Conservation (phyloP, 1,139 yeast genomes). For the Blastobotrys niveus region DNA sequence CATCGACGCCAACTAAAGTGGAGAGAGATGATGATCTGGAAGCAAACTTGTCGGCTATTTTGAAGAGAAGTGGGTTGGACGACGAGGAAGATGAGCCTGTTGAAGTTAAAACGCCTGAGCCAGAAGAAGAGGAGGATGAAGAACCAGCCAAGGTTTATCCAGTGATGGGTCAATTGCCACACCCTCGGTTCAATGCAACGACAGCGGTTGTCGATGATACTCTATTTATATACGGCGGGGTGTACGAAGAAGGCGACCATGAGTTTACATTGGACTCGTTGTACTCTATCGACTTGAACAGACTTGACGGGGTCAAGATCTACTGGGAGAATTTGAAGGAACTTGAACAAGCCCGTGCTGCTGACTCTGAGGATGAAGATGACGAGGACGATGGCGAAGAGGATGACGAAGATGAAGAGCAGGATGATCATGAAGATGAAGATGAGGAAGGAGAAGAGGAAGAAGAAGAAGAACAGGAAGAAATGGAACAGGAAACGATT, state of each 20-base stretch:
- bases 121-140: conserved; percentile 35
- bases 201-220: conserved; percentile 82
- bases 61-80: conserved; percentile 61
- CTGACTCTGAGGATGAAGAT: conserved; percentile 52
- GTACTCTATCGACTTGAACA: conserved; percentile 79
- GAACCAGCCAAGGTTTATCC: conserved; percentile 48
- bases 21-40: conserved; percentile 75
- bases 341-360: conserved; percentile 50
- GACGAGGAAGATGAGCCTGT: conserved; percentile 41
- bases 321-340: conserved; percentile 82
- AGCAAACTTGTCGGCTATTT: conserved; percentile 66
- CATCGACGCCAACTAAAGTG: conserved; percentile 26
- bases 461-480: conserved; percentile 54
- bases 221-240: conserved; percentile 85
- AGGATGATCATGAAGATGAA: conserved; percentile 46
- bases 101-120: conserved; percentile 22
- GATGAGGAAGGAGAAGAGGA: conserved; percentile 50
- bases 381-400: conserved; percentile 65
- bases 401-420: conserved; percentile 51
- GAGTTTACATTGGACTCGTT: conserved; percentile 81
- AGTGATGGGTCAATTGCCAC: conserved; percentile 60
- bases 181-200: conserved; percentile 81
- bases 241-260: conserved; percentile 80
- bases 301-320: conserved; percentile 80
- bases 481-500: conserved; percentile 45